phyloP scores from a whole-genome alignment of 495 filamentous ascomycete species.

The Podospora pseudopauciseta region DNA sequence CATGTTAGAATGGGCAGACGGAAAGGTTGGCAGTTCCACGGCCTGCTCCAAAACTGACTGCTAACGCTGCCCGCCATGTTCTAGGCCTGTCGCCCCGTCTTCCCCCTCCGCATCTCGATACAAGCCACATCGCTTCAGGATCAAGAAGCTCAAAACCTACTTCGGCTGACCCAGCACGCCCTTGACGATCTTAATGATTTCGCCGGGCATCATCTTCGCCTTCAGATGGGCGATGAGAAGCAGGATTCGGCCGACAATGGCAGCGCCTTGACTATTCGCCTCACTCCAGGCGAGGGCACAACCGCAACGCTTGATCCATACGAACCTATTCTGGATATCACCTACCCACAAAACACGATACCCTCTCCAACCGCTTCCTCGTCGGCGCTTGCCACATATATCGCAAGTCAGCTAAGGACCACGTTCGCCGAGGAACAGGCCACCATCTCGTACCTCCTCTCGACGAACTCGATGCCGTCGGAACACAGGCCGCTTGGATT shows the following conservation, averaged over 20 bases:
- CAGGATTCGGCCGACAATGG: constrained; percentile 27
- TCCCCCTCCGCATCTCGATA: constrained; percentile 78
- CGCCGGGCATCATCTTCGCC: constrained; percentile 79
- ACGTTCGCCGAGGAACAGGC: constrained; percentile 88
- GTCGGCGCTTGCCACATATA: constrained; percentile 72
- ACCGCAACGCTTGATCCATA: constrained; percentile 62
- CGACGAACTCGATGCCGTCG: constrained; percentile 50
- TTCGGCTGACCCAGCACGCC: constrained; percentile 82
- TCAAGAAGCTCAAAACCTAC: constrained; percentile 68
- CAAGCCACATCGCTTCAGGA: constrained; percentile 64
- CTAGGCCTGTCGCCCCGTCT: constrained; percentile 82
- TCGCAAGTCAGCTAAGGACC: constrained; percentile 72
- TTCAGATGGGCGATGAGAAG: constrained; percentile 47
- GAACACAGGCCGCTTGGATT: constrained; percentile 45
- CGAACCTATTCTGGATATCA: constrained; percentile 70
- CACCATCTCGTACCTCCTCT: constrained; percentile 77
- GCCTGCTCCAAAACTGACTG: neutral
- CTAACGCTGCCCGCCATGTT: neutral
- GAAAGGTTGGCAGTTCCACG: constrained; percentile 60
- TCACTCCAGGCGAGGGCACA: constrained; percentile 62
- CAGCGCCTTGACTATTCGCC: constrained; percentile 67
- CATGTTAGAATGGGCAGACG: constrained; percentile 92
- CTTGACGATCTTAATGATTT: constrained; percentile 90
- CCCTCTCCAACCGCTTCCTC: constrained; percentile 65
- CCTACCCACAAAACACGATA: constrained; percentile 71